Percentiles rank a stretch among this genome's conserved stretches.
These are phyloP conservation scores for Cladosporium austrohemisphaericum DNA, from an alignment of 2,329 filamentous ascomycete species.

Conservation along the genomic window DNA sequence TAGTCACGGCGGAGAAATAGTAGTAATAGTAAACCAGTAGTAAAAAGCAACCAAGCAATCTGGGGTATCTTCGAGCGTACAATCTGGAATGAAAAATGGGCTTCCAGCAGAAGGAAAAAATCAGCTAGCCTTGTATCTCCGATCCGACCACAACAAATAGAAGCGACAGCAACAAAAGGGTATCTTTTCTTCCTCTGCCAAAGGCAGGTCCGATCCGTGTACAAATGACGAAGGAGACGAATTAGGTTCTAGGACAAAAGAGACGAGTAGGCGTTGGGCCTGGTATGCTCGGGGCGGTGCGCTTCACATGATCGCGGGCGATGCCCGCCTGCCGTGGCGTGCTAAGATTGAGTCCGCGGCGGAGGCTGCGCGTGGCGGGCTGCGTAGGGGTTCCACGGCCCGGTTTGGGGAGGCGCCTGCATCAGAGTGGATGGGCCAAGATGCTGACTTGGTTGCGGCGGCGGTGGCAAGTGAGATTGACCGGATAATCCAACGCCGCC, in stretches of 20 bases:
- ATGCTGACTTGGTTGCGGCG: constrained; percentile 10
- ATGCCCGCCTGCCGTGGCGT: background rate
- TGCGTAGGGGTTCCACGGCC: constrained; percentile 34
- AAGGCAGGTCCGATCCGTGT: background rate
- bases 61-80: constrained; percentile 7
- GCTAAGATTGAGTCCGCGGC: constrained; percentile 9
- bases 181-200: constrained; percentile 6
- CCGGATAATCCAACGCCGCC: constrained; percentile 16
- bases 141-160: background rate
- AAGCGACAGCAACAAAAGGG: constrained; percentile 5
- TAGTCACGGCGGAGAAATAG: no score
- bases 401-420: constrained; percentile 33
- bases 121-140: no score
- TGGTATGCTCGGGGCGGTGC: background rate
- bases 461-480: constrained; percentile 13
- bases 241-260: constrained; percentile 14
- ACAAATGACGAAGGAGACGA: background rate
- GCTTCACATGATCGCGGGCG: background rate
- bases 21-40: no score
- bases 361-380: constrained; percentile 17
- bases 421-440: constrained; percentile 24
- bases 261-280: background rate
- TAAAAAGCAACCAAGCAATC: background rate
- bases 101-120: background rate
- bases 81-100: background rate